Evolutionary conservation across 805 yeast genomes (phyloP).

Genomic region (Danielia oregonensis): DNA sequence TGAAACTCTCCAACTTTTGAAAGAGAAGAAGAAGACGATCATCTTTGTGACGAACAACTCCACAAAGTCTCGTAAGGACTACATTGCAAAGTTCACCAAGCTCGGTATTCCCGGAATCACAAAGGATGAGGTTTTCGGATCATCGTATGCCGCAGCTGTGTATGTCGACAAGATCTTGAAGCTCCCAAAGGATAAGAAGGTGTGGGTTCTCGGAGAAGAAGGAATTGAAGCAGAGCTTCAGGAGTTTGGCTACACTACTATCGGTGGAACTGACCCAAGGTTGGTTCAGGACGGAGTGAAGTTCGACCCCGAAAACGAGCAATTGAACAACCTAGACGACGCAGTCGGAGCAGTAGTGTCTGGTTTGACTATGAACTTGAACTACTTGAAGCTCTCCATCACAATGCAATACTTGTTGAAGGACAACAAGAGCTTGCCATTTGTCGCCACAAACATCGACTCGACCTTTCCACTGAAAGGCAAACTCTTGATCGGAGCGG

Average conservation of each 20-base stretch:
- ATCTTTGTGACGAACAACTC: conserved; percentile 95
- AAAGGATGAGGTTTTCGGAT: conserved; percentile 78
- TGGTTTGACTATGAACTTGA: conserved; percentile 74
- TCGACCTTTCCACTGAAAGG: conserved; percentile 93
- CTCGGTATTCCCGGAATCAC: conserved; percentile 46
- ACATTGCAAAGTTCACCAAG: conserved; percentile 69
- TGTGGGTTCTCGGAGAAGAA: conserved; percentile 84
- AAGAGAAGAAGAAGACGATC: conserved; percentile 55
- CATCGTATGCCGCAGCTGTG: conserved; percentile 88
- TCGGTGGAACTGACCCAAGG: conserved; percentile 81
- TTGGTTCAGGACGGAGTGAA: conserved; percentile 42
- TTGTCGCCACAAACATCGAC: conserved; percentile 92
- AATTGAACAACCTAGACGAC: conserved; percentile 59
- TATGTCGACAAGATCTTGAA: conserved; percentile 74
- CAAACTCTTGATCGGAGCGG: conserved; percentile 88
- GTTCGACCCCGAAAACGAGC: conserved; percentile 54
- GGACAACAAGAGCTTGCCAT: conserved; percentile 53
- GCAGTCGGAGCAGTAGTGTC: conserved; percentile 84
- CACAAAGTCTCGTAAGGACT: conserved; percentile 79
- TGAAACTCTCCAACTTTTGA: conserved; percentile 69
- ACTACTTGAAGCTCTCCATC: conserved; percentile 76
- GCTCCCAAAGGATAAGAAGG: conserved; percentile 70
- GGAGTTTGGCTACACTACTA: conserved; percentile 65
- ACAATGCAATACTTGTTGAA: conserved; percentile 77
- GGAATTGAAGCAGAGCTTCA: conserved; percentile 81